phyloP scores from a whole-genome alignment of 345 rosid species.

The Acer campestre region DNA sequence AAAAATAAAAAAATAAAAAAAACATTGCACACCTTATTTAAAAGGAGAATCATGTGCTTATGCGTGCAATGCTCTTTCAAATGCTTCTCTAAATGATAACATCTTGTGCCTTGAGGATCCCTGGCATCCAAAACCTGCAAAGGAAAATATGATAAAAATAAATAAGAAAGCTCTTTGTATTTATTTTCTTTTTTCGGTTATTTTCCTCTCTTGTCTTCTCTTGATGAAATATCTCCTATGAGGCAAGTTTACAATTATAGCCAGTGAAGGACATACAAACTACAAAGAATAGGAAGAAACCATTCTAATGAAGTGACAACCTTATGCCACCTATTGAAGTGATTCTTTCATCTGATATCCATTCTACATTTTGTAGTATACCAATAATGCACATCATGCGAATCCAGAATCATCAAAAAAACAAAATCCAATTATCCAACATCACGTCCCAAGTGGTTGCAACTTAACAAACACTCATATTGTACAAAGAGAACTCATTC shows the following conservation, averaged over 20 bases:
- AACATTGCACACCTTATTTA: constrained; percentile 70
- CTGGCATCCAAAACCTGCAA: constrained; percentile 96
- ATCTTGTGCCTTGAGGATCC: constrained; percentile 94
- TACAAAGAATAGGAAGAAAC: not conserved
- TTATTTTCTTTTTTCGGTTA: no score
- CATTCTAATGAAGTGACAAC: not conserved
- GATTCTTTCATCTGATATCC: not conserved
- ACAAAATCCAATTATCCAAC: not conserved
- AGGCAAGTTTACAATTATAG: not conserved
- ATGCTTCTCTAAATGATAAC: constrained; percentile 82
- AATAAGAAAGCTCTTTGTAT: not conserved
- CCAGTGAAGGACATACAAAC: not conserved
- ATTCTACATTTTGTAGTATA: not conserved
- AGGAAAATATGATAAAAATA: constrained; percentile 16
- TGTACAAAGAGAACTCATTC: not conserved
- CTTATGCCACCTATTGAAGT: not conserved
- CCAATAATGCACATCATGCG: not conserved
- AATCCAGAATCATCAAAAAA: not conserved
- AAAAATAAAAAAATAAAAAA: not conserved
- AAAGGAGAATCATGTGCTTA: constrained; percentile 83
- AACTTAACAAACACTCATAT: not conserved
- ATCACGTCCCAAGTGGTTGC: not conserved
- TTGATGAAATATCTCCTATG: not conserved
- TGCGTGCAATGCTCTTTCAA: constrained; percentile 92
- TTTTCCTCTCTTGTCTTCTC: no score